A percentile compares a stretch with the other conserved stretches of the same genome.
phyloP scores from a whole-genome alignment of 2,329 filamentous ascomycete genomes.

The Aspergillus aculeatus region DNA sequence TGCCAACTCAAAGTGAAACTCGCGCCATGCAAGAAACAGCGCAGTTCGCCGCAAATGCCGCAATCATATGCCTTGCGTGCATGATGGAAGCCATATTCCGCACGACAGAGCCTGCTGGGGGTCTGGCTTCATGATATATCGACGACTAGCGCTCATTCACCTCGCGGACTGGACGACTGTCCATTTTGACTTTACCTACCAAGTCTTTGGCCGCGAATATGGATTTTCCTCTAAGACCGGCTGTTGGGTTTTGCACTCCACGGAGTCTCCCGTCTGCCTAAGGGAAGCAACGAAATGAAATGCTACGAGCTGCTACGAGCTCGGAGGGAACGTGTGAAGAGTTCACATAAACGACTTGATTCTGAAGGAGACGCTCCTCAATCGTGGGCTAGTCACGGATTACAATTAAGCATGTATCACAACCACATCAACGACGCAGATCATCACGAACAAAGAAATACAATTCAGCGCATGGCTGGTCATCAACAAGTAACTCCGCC shows the following conservation, averaged over 20 bases:
- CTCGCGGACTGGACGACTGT: not conserved
- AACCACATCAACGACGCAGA: constrained; percentile 14
- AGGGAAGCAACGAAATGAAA: not conserved
- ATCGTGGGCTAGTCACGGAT: not conserved
- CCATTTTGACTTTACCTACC: not conserved
- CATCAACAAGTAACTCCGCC: constrained; percentile 36
- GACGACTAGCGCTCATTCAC: not conserved
- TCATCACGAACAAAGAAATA: constrained; percentile 47
- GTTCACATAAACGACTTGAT: not conserved
- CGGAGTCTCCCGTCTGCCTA: not conserved
- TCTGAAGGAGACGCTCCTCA: not conserved
- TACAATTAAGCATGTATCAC: constrained; percentile 3
- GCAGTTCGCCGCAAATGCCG: not conserved
- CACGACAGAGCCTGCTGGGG: not conserved
- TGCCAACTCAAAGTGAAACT: not conserved
- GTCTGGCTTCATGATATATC: not conserved
- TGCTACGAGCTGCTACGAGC: not conserved
- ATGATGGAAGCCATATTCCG: not conserved
- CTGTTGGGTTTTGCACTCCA: not conserved
- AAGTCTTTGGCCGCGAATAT: not conserved
- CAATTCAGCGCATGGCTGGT: constrained; percentile 18
- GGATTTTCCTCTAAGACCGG: not conserved
- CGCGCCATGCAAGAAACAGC: not conserved
- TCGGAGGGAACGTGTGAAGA: not conserved
- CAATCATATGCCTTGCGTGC: not conserved